A percentile compares a stretch with the other conserved stretches of the same genome.
Conservation (phyloP, 2,329 filamentous ascomycete species). For the Colletotrichum magnum region DNA sequence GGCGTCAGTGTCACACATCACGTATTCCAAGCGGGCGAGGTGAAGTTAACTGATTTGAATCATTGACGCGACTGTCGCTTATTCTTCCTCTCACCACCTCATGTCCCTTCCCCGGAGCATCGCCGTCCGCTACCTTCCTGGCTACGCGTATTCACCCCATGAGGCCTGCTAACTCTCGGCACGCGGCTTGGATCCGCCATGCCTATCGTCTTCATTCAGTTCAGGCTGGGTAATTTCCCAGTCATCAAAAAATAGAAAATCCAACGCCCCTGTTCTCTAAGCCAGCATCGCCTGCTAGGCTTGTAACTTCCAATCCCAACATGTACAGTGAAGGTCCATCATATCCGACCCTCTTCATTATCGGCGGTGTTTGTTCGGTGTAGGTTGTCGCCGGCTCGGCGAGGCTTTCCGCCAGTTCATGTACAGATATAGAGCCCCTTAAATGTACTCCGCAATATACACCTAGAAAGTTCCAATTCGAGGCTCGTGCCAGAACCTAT, state of each 20-base stretch:
- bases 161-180: slow-evolving; percentile 19
- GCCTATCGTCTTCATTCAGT: not conserved
- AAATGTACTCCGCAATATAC: slow-evolving; percentile 24
- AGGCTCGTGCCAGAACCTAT: slow-evolving; percentile 24
- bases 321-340: slow-evolving; percentile 19
- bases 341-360: slow-evolving; percentile 10
- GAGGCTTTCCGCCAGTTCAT: not conserved
- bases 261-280: slow-evolving; percentile 7
- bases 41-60: slow-evolving; percentile 31
- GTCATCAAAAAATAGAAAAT: not conserved
- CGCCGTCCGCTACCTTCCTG: not conserved
- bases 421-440: slow-evolving; percentile 9
- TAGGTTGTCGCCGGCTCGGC: not conserved
- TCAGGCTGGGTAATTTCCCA: not conserved
- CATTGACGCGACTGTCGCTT: slow-evolving; percentile 30
- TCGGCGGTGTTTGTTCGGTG: slow-evolving; percentile 10
- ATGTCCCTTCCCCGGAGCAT: slow-evolving; percentile 11
- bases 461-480: slow-evolving; percentile 9
- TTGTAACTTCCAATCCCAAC: not conserved
- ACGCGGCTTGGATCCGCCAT: not conserved
- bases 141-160: slow-evolving; percentile 7
- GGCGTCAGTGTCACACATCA: not conserved
- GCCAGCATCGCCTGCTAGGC: slow-evolving; percentile 26
- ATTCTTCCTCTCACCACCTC: slow-evolving; percentile 40
- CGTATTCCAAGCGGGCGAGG: not conserved